Evolutionary conservation across 208 protist species (phyloP).

Genomic region (Trypanosoma vivax): DNA sequence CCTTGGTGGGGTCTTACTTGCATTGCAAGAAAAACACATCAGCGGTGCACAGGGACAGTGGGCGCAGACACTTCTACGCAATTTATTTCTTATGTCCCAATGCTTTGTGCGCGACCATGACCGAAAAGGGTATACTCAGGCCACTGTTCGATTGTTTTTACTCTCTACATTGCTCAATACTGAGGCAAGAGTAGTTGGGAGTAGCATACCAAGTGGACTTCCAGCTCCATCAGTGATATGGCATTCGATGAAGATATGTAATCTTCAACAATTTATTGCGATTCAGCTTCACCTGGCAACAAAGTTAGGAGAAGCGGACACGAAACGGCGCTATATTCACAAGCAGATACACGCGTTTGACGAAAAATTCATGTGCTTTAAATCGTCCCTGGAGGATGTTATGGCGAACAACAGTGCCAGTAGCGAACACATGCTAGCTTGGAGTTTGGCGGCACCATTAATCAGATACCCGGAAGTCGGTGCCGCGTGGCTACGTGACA

Average conservation of each 20-base stretch:
- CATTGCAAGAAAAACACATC: background rate
- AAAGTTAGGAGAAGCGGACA: too few relatives aligned
- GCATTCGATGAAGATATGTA: too few relatives aligned
- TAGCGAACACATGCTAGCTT: background rate
- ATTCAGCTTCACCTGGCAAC: too few relatives aligned
- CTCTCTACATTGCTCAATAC: slow-evolving; percentile 1
- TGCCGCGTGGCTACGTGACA: slow-evolving; percentile 24
- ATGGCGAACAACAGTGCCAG: background rate
- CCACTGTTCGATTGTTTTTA: slow-evolving; percentile 14
- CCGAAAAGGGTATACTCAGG: slow-evolving; percentile 1
- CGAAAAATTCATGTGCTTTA: too few relatives aligned
- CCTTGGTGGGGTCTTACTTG: slow-evolving; percentile 7
- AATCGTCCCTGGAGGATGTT: too few relatives aligned
- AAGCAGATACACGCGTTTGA: too few relatives aligned
- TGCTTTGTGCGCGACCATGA: background rate
- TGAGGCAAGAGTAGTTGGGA: background rate
- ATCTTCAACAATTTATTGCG: too few relatives aligned
- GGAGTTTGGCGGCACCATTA: slow-evolving; percentile 14
- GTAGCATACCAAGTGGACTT: slow-evolving; percentile 1
- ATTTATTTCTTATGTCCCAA: slow-evolving; percentile 11
- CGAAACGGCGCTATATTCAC: too few relatives aligned
- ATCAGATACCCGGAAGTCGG: slow-evolving; percentile 15
- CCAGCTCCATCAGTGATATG: background rate
- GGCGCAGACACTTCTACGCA: slow-evolving; percentile 11
- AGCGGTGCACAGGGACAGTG: slow-evolving; percentile 5